Evolutionary conservation across 352 stramenopile species (phyloP), one percentile per base, ranked within the genome.

Genomic region (Pythium folliculosum): DNA sequence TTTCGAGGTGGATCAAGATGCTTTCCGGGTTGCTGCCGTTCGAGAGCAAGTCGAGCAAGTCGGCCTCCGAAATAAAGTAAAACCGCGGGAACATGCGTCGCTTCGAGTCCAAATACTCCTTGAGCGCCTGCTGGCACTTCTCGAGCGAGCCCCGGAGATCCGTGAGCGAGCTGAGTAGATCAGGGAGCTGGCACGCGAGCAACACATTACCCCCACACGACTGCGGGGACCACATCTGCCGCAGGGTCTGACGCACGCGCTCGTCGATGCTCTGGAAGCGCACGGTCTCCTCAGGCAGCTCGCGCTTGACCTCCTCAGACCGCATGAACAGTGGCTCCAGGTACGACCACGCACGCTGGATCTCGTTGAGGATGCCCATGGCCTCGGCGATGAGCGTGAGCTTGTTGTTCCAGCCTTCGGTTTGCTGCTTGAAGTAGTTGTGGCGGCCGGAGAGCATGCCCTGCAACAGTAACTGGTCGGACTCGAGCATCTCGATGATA

Each of bases 261-360:
- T 85, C 77, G 67, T 99, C 94, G 13, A 98, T 94, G 38, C 70
- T 57, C 60, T 87, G 81, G 69, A 98, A 99, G 6, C 90, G 84
- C 37, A 77, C 74, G 0, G 95, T 85, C 50, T 98, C 94, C 5
- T 97, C 86, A 1, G 95, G 95, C 21, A 99, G 76, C 53, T 98
- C 96, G 3, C 83, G 75, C 63, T 98, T 98, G 5, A 98, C 95
- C 66, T 99, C 95, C 17, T 99, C 96, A 0, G 92, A 98, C 3
- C 81, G 68, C 61, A 98, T 97, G 60, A 99, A 99, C 1, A 99
- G 78, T 16, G 96, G 95, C 68, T 98, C 96, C 5, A 99, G 69
- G 68, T 98, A 99, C 19, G 85, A 97, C 95, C 96, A 99, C 16
- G 92, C 95, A 13, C 93, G 88, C 75, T 99, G 94, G 65, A 99